These are phyloP conservation scores for Pulicaria dysenterica DNA, from an alignment of 129 eudicot species.

Conservation along the genomic window DNA sequence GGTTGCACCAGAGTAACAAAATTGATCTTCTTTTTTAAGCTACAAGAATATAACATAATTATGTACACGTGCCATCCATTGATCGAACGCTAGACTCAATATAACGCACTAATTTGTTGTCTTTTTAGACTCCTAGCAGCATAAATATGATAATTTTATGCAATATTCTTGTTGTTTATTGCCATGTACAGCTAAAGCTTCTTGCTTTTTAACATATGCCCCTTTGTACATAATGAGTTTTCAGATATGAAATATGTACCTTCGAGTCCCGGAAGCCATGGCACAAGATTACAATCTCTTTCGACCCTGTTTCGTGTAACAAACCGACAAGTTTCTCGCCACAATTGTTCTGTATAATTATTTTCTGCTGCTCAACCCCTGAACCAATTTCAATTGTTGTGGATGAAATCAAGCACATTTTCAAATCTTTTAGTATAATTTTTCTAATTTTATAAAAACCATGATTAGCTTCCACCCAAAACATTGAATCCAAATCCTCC, in stretches of 20 bases:
- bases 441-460: neutral
- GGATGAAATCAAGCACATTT: neutral
- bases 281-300: slow-evolving; percentile 62
- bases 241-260: neutral
- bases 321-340: slow-evolving; percentile 50
- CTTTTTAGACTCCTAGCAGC: neutral
- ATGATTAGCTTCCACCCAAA: neutral
- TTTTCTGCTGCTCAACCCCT: slow-evolving; percentile 47
- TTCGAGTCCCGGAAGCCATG: slow-evolving; percentile 20
- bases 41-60: neutral
- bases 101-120: neutral
- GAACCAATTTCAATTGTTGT: slow-evolving; percentile 9
- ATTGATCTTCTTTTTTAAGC: neutral
- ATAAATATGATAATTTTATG: neutral
- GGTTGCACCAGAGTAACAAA: neutral
- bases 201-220: neutral
- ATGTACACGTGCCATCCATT: neutral
- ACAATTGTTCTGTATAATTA: slow-evolving; percentile 14
- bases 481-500: neutral
- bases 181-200: slow-evolving; percentile 2
- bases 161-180: neutral
- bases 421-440: neutral
- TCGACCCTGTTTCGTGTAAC: slow-evolving; percentile 77
- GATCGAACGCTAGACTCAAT: neutral
- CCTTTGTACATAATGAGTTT: slow-evolving; percentile 11